Percentiles rank a stretch among this genome's conserved stretches.
phyloP scores from a whole-genome alignment of 1,139 yeast genomes.

The Pneumocystis murina region DNA sequence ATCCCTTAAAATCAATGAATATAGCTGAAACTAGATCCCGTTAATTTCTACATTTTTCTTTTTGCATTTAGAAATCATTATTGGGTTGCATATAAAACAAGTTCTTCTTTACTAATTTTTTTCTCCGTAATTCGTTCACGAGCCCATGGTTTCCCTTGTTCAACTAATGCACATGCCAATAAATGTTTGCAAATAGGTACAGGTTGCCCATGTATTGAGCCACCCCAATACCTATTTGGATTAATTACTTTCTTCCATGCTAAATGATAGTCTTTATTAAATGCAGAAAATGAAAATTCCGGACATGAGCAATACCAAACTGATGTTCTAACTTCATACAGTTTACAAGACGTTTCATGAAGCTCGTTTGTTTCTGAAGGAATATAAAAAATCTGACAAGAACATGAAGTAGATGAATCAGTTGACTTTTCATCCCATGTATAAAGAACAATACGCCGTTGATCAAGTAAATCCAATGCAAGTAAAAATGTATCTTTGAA shows the following conservation, averaged over 20 bases:
- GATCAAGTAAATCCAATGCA: background rate
- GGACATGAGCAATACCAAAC: constrained; percentile 10
- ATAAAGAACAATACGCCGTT: background rate
- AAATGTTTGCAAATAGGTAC: constrained; percentile 8
- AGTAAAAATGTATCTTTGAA: background rate
- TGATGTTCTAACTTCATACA: constrained; percentile 4
- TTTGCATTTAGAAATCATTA: background rate
- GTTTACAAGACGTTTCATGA: background rate
- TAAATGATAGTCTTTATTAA: background rate
- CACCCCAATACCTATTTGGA: constrained; percentile 4
- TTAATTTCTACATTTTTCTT: background rate
- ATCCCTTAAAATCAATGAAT: background rate
- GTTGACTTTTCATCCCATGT: background rate
- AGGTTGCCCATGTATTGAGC: background rate
- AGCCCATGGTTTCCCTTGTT: background rate
- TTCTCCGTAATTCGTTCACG: background rate
- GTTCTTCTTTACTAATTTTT: background rate
- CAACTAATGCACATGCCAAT: constrained; percentile 6
- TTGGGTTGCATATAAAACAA: background rate
- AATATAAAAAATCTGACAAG: background rate
- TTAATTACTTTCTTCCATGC: background rate
- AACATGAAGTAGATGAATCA: background rate
- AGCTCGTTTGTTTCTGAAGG: background rate
- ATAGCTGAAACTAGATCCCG: background rate
- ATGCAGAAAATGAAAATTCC: constrained; percentile 4